Evolutionary conservation across 352 stramenopile species (phyloP).

Genomic region (Pythium periplocum): DNA sequence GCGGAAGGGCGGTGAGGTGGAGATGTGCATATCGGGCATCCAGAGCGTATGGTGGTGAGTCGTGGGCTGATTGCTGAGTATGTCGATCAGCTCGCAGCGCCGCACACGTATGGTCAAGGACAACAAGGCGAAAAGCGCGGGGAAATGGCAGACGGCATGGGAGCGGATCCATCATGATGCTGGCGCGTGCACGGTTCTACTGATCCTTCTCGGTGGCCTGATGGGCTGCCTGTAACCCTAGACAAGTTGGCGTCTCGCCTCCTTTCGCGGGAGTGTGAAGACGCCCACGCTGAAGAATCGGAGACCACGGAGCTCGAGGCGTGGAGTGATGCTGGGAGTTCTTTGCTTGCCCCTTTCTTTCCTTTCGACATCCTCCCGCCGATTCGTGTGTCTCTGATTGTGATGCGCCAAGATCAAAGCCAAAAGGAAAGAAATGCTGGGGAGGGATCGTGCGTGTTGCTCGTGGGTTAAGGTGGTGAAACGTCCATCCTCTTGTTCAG

Average conservation of each 20-base stretch:
- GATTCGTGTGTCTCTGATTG: conserved; percentile 4
- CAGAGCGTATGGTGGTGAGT: too few relatives aligned
- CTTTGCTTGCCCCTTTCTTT: conserved; percentile 79
- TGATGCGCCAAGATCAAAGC: conserved; percentile 2
- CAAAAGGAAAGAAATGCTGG: conserved; percentile 73
- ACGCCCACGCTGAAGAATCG: conserved; percentile 20
- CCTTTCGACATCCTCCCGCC: conserved; percentile 21
- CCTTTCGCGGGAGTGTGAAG: conserved; percentile 3
- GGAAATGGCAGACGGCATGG: neutral
- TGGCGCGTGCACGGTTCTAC: conserved; percentile 1
- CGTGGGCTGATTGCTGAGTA: too few relatives aligned
- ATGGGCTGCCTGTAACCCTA: conserved; percentile 71
- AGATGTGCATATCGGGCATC: too few relatives aligned
- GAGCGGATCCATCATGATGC: neutral
- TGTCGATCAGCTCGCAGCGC: too few relatives aligned
- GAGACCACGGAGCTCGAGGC: conserved; percentile 9
- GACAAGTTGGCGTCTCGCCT: conserved; percentile 23
- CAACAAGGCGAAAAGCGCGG: conserved; percentile 12
- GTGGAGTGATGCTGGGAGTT: conserved; percentile 21
- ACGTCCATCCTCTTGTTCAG: too few relatives aligned
- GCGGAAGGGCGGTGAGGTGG: too few relatives aligned
- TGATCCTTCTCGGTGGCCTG: conserved; percentile 26
- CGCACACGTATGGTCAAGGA: neutral
- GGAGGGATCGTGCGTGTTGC: conserved; percentile 34
- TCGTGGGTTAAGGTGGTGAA: too few relatives aligned